Evolutionary conservation across 1,284 basidiomycete species (phyloP), one percentile per base, ranked within the genome.

Genomic region (Agaricales sp.): DNA sequence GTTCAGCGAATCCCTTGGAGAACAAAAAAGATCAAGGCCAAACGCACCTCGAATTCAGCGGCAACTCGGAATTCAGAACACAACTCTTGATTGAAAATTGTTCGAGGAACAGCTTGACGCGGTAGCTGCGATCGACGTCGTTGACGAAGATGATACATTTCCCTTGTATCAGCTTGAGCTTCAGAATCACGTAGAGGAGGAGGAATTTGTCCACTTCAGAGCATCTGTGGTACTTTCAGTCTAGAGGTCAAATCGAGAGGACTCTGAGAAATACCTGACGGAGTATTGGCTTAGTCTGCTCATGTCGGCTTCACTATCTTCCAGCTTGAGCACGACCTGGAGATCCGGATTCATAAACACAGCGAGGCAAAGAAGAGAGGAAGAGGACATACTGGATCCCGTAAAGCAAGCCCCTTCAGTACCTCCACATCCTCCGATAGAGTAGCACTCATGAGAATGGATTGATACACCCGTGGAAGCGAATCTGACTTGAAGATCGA

Each of bases 61-160:
- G 96, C 45, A 99, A 68, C 66, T 99, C 96, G 14, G 92, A 92
- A 61, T 99, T 98, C 37, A 99, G 76, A 1, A 99, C 94, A 58
- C 94, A 98, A 55, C 87, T 88, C 64, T 93, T 92, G 63, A 99
- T 88, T 0, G 92, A 95, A 59, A 98, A 99, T 65, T 98, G 94
- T 62, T 99, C 96, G 48, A 99, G 72, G 69, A 99, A 99, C 22
- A 99, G 78, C 65, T 97, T 96, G 53, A 98, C 71, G 49, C 93
- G 86, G 64, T 97, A 98, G 45, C 87, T 87, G 22, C 96, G 81
- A 59, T 98, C 95, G 46, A 97, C 87, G 60, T 93, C 87, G 69
- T 99, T 99, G 50, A 99, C 96, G 59, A 99, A 99, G 46, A 99
- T 70, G 57, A 99, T 87, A 56, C 87, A 91, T 78, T 99, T 99